Percentiles rank a stretch among this genome's conserved stretches.
phyloP scores from a whole-genome alignment of 1,139 yeast genomes.

The Dujonia santamariae region DNA sequence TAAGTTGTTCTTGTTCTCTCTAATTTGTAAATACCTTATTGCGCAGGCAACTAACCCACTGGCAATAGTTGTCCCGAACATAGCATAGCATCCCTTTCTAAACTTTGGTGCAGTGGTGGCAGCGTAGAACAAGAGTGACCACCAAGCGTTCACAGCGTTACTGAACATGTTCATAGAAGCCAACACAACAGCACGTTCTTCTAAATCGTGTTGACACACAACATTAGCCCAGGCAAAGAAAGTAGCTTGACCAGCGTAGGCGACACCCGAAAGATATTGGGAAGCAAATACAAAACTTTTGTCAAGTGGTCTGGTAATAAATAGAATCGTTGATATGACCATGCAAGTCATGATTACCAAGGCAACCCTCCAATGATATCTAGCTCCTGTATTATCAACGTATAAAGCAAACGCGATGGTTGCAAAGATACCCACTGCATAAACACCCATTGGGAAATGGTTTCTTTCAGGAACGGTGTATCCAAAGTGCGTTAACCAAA shows the following conservation, averaged over 20 bases:
- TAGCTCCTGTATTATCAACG: slow-evolving; percentile 47
- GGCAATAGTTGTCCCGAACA: slow-evolving; percentile 46
- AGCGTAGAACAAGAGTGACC: slow-evolving; percentile 51
- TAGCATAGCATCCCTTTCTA: slow-evolving; percentile 52
- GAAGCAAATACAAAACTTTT: slow-evolving; percentile 45
- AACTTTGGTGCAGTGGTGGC: slow-evolving; percentile 51
- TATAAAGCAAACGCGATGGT: slow-evolving; percentile 47
- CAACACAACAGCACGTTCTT: slow-evolving; percentile 55
- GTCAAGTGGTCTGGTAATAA: slow-evolving; percentile 27
- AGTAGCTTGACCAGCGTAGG: slow-evolving; percentile 56
- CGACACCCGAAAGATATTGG: slow-evolving; percentile 50
- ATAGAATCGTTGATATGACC: slow-evolving; percentile 44
- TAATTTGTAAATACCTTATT: slow-evolving; percentile 31
- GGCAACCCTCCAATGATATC: slow-evolving; percentile 50
- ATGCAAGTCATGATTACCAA: slow-evolving; percentile 36
- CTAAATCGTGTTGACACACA: slow-evolving; percentile 50
- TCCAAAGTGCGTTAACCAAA: slow-evolving; percentile 44
- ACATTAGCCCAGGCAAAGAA: slow-evolving; percentile 63
- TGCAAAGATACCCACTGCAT: slow-evolving; percentile 49
- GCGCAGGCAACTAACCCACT: slow-evolving; percentile 19
- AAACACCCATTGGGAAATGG: slow-evolving; percentile 57
- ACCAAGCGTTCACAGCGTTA: slow-evolving; percentile 63
- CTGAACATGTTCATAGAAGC: slow-evolving; percentile 66
- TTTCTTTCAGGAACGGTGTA: slow-evolving; percentile 48
- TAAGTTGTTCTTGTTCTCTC: slow-evolving; percentile 27